Base-by-base conservation (phyloP, 495 filamentous ascomycete genomes). In the Penicillium ucsense region DNA sequence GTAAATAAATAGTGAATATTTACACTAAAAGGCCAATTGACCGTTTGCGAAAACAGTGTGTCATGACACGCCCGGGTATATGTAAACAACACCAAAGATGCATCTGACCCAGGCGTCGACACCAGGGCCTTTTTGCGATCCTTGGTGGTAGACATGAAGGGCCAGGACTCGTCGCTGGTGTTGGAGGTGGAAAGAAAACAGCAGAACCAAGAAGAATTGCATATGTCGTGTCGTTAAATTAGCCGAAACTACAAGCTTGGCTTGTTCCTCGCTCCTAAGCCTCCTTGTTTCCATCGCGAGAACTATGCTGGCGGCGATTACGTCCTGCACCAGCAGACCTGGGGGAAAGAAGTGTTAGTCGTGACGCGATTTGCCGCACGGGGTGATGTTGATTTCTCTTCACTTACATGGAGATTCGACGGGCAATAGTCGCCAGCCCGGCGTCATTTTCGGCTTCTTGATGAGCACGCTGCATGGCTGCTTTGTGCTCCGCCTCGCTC, bases 331-430 rank as follows among this genome's bases (percentile, higher is more conserved):
- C 67, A 30, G 63, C 62, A 43, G 68, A 70, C 70, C 70, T 74
- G 41, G 6, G 4, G 2, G 44, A n/a, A 27, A 28, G 6, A 35
- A 8, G 8, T 27, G 43, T 62, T 46, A 59, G 51, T 45, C 34
- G 35, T 34, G 38, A 35, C 29, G 6, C 30, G 10, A 5, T 8
- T 9, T 2, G 32, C 31, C 20, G 1, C 36, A 20, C 31, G 29
- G 2, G n/a, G 11, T 28, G 38, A 35, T 5, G 5, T 27, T 20
- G 47, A 9, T 31, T n/a, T 41, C 9, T 8, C 6, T 35, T 10
- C 34, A 71, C 90, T 88, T 75, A 96, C 92, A 92, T 94, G 85
- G 90, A 95, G 57, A 98, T 83, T 59, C 90, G 77, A 62, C 92
- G 77, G 12, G 90, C 91, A 31, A 98, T 80, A 38, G 78, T 80